Base-by-base conservation (phyloP, 2,329 filamentous ascomycete species). In the Sporothrix curviconia region DNA sequence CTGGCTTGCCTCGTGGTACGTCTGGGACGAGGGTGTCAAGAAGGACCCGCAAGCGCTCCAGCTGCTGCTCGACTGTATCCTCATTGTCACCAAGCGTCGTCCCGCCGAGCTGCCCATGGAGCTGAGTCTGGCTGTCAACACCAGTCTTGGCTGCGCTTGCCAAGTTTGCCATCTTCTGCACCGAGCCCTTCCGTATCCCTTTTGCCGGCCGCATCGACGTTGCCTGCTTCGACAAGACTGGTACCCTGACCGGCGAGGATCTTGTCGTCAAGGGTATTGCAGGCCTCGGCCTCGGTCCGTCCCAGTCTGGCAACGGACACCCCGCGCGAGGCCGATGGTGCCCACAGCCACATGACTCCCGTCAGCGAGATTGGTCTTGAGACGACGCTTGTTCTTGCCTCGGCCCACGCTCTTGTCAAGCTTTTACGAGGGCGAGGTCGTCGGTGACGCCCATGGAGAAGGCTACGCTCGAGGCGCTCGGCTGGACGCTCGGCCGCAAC, bases 381-480 rank as follows among this genome's bases (percentile, higher is more conserved):
- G 65, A 97, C 94, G 0, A 95, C 92, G 8, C 78, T 99, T 57
- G 94, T 97, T 55, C 83, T 99, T 55, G 92, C 94, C 42, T 95
- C 92, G 12, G 94, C 94, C 2, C 94, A 99, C 69, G 94, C 94
- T 42, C 78, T 99, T 28, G 95, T 99, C 51, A 96, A 92, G 70
- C 81, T 99, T n/a, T 15, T 94, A 99, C 64, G 94, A 99, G 70
- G 94, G 94, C 19, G 94, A 99, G 12, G 87, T 97, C 64, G 94
- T 99, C 44, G 94, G 94, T 66, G 94, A 99, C 68, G n/a, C 94
- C 94, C 2, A 99, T 99, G 94, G 94, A 99, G 70, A 97, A 97
- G 74, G 94, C 94, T 44, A 97, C 94, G 1, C 77, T 99, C 28
- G 78, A 81, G 50, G 91, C 92, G 57, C 84, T 99, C 11, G 92